Conservation (phyloP, 2,329 filamentous ascomycete species). For the Monosporascus sp. region DNA sequence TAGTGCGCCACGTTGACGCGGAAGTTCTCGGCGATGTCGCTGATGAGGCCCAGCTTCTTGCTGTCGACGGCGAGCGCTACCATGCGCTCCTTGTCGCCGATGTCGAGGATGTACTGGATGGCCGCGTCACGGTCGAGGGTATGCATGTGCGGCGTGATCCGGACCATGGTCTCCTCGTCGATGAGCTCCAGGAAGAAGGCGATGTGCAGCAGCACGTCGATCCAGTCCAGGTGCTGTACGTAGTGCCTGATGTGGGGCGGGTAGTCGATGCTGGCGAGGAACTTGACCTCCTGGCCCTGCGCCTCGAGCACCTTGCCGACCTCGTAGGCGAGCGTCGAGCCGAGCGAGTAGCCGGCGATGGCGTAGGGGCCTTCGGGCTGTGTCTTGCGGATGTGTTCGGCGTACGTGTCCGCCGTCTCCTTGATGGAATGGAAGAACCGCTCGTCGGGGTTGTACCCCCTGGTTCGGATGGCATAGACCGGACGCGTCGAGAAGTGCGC, state of each 20-base stretch:
- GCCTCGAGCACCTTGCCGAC: constrained; percentile 36
- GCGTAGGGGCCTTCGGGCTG: constrained; percentile 44
- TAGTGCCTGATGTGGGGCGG: constrained; percentile 37
- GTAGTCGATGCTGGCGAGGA: constrained; percentile 37
- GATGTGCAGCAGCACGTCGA: constrained; percentile 28
- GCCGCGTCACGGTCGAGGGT: no score
- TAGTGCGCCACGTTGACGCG: no score
- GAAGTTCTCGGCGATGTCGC: no score
- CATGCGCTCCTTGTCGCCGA: no score
- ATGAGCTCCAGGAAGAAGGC: constrained; percentile 31
- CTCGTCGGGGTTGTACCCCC: constrained; percentile 23
- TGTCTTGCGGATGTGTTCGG: constrained; percentile 27
- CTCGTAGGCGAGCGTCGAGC: constrained; percentile 41
- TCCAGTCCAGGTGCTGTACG: constrained; percentile 29
- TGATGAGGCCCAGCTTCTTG: no score
- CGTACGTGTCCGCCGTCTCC: constrained; percentile 34
- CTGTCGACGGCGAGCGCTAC: no score
- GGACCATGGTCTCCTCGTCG: constrained; percentile 17
- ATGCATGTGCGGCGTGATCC: no score
- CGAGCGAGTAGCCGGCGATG: constrained; percentile 41
- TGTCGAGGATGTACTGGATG: no score
- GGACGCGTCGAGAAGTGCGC: neutral
- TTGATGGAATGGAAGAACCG: constrained; percentile 27
- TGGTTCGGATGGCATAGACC: neutral
- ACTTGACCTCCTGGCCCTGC: constrained; percentile 31